Percentiles rank a stretch among this genome's conserved stretches.
These are phyloP conservation scores for Melocanna baccifera DNA, from an alignment of 176 grass and related monocot genomes.

Conservation along the genomic window DNA sequence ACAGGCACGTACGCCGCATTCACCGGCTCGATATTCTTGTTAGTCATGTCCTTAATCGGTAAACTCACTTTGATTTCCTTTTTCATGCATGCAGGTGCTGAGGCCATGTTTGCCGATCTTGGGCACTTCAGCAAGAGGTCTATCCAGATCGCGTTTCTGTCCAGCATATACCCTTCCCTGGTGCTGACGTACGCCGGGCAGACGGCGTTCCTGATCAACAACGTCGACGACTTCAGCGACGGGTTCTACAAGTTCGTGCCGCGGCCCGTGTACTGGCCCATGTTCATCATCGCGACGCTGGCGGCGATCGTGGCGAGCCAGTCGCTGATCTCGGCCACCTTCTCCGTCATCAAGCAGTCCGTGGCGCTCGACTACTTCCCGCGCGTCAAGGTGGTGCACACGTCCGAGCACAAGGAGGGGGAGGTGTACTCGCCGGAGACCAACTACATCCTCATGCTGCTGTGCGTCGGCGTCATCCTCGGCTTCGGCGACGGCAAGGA, in stretches of 20 bases:
- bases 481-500: constrained; percentile 50
- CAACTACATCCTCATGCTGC: constrained; percentile 54
- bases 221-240: constrained; percentile 40
- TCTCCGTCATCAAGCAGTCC: constrained; percentile 55
- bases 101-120: constrained; percentile 64
- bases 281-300: constrained; percentile 52
- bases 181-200: constrained; percentile 56
- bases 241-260: constrained; percentile 61
- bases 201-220: constrained; percentile 49
- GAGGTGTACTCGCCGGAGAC: constrained; percentile 59
- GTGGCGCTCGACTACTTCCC: constrained; percentile 53
- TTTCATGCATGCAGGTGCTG: constrained; percentile 31
- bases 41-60: background rate
- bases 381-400: constrained; percentile 56
- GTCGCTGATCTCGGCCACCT: constrained; percentile 56
- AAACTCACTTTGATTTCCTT: background rate
- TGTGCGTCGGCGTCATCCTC: constrained; percentile 49
- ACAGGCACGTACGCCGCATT: constrained; percentile 23
- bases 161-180: constrained; percentile 58
- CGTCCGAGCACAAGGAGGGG: constrained; percentile 43
- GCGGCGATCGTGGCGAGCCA: constrained; percentile 54
- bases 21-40: background rate
- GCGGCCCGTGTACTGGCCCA: constrained; percentile 51
- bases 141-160: constrained; percentile 51
- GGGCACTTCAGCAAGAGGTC: constrained; percentile 60